Evolutionary conservation across 257 asterid species (phyloP), one percentile per base, ranked within the genome.

Genomic region (Ophiorrhiza pumila): DNA sequence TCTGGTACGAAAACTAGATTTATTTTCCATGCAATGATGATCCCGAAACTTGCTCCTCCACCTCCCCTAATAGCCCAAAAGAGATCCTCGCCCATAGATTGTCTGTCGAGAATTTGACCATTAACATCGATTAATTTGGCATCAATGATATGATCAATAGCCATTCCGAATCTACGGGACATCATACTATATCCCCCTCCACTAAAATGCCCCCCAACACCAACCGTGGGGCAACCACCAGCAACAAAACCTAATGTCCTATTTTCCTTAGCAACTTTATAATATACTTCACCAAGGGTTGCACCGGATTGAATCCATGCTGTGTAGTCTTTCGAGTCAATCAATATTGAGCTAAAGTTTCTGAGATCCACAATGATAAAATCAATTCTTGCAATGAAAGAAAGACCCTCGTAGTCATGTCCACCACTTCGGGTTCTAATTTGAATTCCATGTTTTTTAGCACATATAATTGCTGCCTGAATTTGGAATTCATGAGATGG

Each of bases 51-150:
- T 0, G 76, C 63, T 7, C 86, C 91, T 1, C 91, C 88, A 5
- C 89, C 86, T 15, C 89, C 91, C 50, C 85, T 62, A 34, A 86
- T 65, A 2, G 88, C 87, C 91, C 88, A 86, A n/a, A 86, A 83
- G 1, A 86, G 81, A 43, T 86, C 85, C 4, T 86, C 88, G 0
- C 88, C 91, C 91, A 86, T 86, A 15, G 79, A 55, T n/a, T n/a
- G 20, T 3, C 84, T 46, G 47, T 84, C 81, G 2, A 69, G 31
- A 47, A 87, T 42, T 17, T 29, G 20, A 3, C 89, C 91, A 3
- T 77, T 72, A 0, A 68, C 86, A 6, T 82, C 71, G 14, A 84
- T 50, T 0, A 87, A 0, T 29, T 22, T 62, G 1, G 91, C 89
- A 23, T 87, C 91, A 1, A 87, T 47, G 37, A 87, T 71, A 65